Evolutionary conservation across 495 filamentous ascomycete genomes (phyloP).

Genomic region (Xylaria castorea): DNA sequence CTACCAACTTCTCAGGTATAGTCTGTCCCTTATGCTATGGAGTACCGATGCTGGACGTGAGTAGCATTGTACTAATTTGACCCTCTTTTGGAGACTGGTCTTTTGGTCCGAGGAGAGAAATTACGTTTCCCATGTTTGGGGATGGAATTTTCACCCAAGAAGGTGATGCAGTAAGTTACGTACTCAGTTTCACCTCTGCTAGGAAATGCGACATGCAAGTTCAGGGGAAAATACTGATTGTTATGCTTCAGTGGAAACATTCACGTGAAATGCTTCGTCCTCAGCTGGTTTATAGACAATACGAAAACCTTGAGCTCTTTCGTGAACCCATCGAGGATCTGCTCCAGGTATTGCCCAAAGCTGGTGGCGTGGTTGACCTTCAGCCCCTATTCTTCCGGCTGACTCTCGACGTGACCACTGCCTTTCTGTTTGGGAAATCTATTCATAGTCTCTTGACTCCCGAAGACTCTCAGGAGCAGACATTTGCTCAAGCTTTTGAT

Average conservation of each 20-base stretch:
- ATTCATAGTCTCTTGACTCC: slow-evolving; percentile 56
- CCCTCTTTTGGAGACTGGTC: slow-evolving; percentile 16
- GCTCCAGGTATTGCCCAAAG: slow-evolving; percentile 44
- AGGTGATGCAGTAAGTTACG: slow-evolving; percentile 36
- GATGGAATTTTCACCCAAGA: slow-evolving; percentile 63
- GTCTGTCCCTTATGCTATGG: background rate
- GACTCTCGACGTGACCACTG: slow-evolving; percentile 73
- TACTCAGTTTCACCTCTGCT: background rate
- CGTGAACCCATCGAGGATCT: slow-evolving; percentile 53
- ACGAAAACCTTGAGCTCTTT: slow-evolving; percentile 32
- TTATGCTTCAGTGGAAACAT: slow-evolving; percentile 48
- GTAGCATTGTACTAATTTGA: background rate
- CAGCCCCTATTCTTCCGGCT: slow-evolving; percentile 68
- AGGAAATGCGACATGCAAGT: background rate
- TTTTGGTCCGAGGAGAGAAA: slow-evolving; percentile 21
- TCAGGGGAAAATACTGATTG: background rate
- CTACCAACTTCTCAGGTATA: slow-evolving; percentile 45
- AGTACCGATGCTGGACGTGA: background rate
- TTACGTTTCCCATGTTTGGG: slow-evolving; percentile 47
- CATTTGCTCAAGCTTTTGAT: slow-evolving; percentile 36
- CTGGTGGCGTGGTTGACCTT: slow-evolving; percentile 56
- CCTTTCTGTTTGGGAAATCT: slow-evolving; percentile 71
- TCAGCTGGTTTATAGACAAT: slow-evolving; percentile 51
- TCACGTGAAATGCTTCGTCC: slow-evolving; percentile 62
- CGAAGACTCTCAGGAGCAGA: slow-evolving; percentile 29